Evolutionary conservation across 2,329 filamentous ascomycete species (phyloP).

Genomic region (Lasiodiplodia sp.): DNA sequence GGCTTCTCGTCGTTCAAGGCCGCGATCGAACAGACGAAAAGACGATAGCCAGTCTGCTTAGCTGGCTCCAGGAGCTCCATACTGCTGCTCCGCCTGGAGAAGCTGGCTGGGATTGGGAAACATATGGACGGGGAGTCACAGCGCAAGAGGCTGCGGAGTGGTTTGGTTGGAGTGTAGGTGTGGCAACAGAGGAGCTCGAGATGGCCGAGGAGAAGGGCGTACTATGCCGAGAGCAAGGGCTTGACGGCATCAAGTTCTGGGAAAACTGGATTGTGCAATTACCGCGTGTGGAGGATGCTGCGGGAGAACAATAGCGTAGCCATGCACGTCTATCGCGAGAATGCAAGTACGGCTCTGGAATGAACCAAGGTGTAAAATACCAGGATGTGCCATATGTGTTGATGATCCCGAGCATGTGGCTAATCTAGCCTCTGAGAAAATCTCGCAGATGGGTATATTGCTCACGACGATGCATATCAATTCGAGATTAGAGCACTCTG

Average conservation of each 20-base stretch:
- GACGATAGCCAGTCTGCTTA: conserved; percentile 77
- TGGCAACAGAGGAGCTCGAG: conserved; percentile 92
- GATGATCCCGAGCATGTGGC: not conserved
- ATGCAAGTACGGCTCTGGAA: not conserved
- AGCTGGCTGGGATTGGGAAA: conserved; percentile 75
- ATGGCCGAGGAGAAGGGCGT: conserved; percentile 94
- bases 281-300: conserved; percentile 13
- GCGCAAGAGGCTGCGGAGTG: conserved; percentile 86
- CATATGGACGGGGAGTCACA: conserved; percentile 85
- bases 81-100: conserved; percentile 69
- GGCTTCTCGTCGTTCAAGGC: conserved; percentile 91
- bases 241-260: conserved; percentile 94
- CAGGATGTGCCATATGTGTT: not conserved
- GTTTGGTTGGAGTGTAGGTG: conserved; percentile 97
- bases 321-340: not conserved
- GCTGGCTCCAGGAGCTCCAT: conserved; percentile 80
- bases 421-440: not conserved
- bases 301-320: not conserved
- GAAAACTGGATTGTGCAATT: conserved; percentile 66
- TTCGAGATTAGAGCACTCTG: not conserved
- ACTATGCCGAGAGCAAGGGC: conserved; percentile 87
- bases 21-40: conserved; percentile 89
- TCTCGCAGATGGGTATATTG: too few species aligned
- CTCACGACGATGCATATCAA: not conserved
- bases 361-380: not conserved